phyloP scores from a whole-genome alignment of 305 asterid genomes.

The Monarda citriodora region DNA sequence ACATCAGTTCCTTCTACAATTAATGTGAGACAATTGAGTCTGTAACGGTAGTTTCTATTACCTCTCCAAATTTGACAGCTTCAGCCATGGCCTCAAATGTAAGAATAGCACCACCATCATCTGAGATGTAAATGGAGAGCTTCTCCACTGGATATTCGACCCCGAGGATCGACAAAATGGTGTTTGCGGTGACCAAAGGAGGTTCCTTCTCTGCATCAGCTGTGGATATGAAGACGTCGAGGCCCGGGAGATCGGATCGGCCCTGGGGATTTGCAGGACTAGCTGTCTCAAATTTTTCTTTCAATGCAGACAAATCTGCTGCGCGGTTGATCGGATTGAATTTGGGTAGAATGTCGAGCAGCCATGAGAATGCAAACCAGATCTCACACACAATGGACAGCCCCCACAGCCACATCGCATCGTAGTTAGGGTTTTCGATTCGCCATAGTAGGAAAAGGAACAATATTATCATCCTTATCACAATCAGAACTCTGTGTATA shows the following conservation, averaged over 20 bases:
- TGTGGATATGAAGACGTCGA: conserved; percentile 89
- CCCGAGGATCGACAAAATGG: conserved; percentile 79
- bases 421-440: conserved; percentile 64
- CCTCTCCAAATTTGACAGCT: conserved; percentile 84
- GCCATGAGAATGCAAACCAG: conserved; percentile 99
- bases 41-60: no score
- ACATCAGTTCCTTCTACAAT: no score
- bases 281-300: conserved; percentile 75
- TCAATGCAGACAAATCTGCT: conserved; percentile 73
- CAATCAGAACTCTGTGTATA: conserved; percentile 61
- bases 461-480: conserved; percentile 54
- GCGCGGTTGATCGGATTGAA: conserved; percentile 89
- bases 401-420: conserved; percentile 92
- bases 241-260: conserved; percentile 91
- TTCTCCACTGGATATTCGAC: conserved; percentile 94
- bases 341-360: conserved; percentile 92
- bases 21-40: no score
- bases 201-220: conserved; percentile 99
- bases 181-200: conserved; percentile 90
- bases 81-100: conserved; percentile 97
- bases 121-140: conserved; percentile 76
- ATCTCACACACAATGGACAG: conserved; percentile 77
- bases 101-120: conserved; percentile 93
- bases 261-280: conserved; percentile 69
- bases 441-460: conserved; percentile 74